Percentiles rank a stretch among this genome's conserved stretches.
Conservation (phyloP, 2,329 filamentous ascomycete genomes). For the Venturiaceae sp. region DNA sequence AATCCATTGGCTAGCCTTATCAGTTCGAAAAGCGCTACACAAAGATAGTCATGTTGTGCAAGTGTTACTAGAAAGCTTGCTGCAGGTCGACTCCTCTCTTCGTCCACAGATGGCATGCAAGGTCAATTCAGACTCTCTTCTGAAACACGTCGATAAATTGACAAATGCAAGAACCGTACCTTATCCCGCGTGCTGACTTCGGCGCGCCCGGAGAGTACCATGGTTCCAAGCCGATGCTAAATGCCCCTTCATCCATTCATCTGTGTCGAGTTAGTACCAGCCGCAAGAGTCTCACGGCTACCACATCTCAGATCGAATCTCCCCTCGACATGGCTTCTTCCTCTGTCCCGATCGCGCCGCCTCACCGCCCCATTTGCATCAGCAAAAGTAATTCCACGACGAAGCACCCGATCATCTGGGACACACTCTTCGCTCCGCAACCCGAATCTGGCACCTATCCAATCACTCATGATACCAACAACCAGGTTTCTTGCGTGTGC, state of each 20-base stretch:
- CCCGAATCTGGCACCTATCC: background rate
- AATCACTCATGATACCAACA: background rate
- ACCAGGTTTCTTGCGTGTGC: background rate
- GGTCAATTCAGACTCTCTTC: background rate
- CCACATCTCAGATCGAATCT: too few species aligned
- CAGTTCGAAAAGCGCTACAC: background rate
- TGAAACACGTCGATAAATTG: too few species aligned
- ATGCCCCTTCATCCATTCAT: background rate
- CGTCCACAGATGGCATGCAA: background rate
- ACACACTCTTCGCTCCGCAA: background rate
- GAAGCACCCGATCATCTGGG: background rate
- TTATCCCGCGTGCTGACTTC: background rate
- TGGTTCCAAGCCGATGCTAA: background rate
- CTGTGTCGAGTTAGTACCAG: too few species aligned
- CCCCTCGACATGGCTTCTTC: too few species aligned
- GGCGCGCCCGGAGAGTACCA: background rate
- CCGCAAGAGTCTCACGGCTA: too few species aligned
- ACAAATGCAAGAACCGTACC: too few species aligned
- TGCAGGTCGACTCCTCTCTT: background rate
- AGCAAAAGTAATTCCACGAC: background rate
- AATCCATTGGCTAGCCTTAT: background rate
- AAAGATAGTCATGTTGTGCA: background rate
- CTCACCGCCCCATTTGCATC: background rate
- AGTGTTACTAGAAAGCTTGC: background rate
- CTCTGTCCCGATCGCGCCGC: background rate